Percentiles rank a stretch among this genome's conserved stretches.
These are phyloP conservation scores for Gossypium arboreum DNA, from an alignment of 345 rosid genomes.

Conservation along the genomic window DNA sequence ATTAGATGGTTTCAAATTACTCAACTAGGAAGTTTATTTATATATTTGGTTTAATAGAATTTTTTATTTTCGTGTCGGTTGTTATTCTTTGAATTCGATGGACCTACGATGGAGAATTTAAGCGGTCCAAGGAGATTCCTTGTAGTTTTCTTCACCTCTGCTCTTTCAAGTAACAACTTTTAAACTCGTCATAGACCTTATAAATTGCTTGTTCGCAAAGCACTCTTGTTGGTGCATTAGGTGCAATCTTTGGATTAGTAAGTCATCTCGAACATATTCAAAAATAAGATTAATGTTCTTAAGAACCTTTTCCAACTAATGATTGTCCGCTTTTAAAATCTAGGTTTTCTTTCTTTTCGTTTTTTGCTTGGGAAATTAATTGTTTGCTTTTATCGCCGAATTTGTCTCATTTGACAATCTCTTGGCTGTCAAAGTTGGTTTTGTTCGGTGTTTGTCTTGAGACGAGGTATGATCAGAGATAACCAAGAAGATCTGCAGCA, in stretches of 20 bases:
- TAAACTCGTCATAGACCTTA: neutral
- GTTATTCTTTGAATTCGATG: no score
- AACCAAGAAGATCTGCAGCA: slow-evolving; percentile 59
- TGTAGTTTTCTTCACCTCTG: no score
- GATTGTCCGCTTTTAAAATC: neutral
- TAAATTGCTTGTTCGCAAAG: slow-evolving; percentile 65
- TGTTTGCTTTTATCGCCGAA: neutral
- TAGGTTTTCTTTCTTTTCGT: no score
- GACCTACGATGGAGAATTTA: no score
- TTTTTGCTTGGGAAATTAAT: neutral
- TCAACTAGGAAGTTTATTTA: no score
- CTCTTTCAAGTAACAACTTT: no score
- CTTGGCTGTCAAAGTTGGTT: slow-evolving; percentile 53
- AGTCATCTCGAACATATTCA: slow-evolving; percentile 18
- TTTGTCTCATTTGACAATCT: neutral
- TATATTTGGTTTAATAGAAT: no score
- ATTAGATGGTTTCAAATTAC: no score
- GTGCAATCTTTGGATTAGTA: slow-evolving; percentile 87
- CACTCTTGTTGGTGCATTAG: slow-evolving; percentile 85
- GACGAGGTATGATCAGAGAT: slow-evolving; percentile 52
- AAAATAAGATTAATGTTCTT: neutral
- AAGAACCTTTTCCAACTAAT: neutral
- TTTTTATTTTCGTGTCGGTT: no score
- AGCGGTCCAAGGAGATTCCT: no score
- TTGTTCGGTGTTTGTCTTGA: slow-evolving; percentile 55